Conservation (phyloP, 257 asterid species). For the Fraxinus pennsylvanica region DNA sequence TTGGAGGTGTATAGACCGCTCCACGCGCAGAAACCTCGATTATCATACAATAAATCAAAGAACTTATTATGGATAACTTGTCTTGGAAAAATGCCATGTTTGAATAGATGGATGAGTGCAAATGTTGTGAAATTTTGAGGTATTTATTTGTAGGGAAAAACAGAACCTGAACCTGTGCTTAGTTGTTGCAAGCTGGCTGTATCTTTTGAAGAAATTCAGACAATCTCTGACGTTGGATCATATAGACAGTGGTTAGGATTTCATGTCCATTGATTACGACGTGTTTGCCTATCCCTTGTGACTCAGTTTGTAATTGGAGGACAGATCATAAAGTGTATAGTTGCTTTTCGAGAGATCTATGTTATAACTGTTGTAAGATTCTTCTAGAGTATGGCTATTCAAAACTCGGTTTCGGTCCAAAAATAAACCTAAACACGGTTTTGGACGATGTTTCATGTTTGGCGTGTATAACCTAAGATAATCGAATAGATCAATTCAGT, state of each 20-base stretch:
- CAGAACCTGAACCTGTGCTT: constrained; percentile 36
- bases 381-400: background rate
- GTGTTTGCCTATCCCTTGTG: constrained; percentile 38
- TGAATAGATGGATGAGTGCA: constrained; percentile 18
- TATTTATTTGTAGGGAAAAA: constrained; percentile 35
- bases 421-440: background rate
- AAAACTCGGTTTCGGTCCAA: background rate
- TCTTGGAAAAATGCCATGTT: constrained; percentile 41
- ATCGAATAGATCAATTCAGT: no score
- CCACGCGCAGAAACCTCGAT: constrained; percentile 48
- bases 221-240: constrained; percentile 30
- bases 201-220: constrained; percentile 32
- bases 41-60: constrained; percentile 29
- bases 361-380: background rate
- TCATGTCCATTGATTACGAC: constrained; percentile 52
- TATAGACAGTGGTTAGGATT: constrained; percentile 36
- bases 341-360: background rate
- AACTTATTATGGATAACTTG: constrained; percentile 19
- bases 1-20: constrained; percentile 67
- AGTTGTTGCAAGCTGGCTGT: constrained; percentile 83
- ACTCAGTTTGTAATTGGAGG: constrained; percentile 33
- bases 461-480: background rate
- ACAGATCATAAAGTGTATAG: constrained; percentile 23
- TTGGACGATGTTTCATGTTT: background rate
- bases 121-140: constrained; percentile 16